phyloP scores from a whole-genome alignment of 2,329 filamentous ascomycete genomes.

The Aspergillus costaricaensis region DNA sequence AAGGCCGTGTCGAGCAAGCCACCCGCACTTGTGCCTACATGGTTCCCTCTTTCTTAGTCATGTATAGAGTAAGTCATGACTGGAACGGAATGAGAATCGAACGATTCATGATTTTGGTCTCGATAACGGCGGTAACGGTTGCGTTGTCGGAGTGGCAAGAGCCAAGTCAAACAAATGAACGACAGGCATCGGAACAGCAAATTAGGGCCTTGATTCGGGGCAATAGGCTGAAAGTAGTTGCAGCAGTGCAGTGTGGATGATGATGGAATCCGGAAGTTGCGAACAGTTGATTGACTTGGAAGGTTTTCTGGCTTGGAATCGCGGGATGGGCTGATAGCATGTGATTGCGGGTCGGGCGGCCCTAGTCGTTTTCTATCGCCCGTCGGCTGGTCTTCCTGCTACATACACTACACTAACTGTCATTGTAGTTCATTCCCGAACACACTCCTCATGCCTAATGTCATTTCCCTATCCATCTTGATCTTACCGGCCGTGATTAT shows the following conservation, averaged over 20 bases:
- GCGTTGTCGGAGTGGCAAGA: constrained; percentile 17
- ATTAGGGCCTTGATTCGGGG: constrained; percentile 1
- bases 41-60: neutral
- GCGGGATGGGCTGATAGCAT: constrained; percentile 23
- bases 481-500: too few relatives aligned
- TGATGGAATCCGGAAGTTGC: constrained; percentile 1
- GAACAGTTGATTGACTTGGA: neutral
- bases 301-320: neutral
- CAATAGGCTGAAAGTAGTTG: neutral
- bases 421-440: too few relatives aligned
- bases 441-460: too few relatives aligned
- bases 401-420: too few relatives aligned
- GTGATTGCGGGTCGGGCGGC: constrained; percentile 36
- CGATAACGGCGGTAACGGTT: constrained; percentile 7
- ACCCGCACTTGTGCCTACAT: neutral
- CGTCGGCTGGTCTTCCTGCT: neutral
- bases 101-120: constrained; percentile 3
- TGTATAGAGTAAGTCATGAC: neutral
- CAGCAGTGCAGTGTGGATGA: neutral
- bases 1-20: constrained; percentile 2
- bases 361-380: constrained; percentile 7
- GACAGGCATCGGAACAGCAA: constrained; percentile 1
- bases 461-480: too few relatives aligned
- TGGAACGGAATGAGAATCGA: constrained; percentile 4
- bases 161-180: neutral